phyloP scores from a whole-genome alignment of 164 flowering plant genomes.

The Warburgia ugandensis region DNA sequence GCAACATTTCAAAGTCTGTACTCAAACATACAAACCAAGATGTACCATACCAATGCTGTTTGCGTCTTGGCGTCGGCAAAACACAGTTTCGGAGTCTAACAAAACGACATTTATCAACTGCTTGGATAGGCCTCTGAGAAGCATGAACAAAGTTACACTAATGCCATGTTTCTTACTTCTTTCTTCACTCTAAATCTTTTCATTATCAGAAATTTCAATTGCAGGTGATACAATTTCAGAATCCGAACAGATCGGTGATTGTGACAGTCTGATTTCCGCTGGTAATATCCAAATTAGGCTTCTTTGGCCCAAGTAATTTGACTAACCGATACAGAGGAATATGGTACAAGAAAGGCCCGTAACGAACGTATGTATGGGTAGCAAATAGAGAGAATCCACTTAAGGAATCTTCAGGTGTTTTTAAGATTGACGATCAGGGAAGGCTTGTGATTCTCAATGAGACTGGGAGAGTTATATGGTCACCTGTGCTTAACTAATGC shows the following conservation, averaged over 20 bases:
- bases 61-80: too few species aligned
- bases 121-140: too few species aligned
- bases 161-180: too few species aligned
- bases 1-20: too few species aligned
- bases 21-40: too few species aligned
- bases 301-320: slow-evolving; percentile 1
- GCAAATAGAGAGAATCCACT: slow-evolving; percentile 8
- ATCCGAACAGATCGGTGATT: not conserved
- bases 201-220: too few species aligned
- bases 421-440: not conserved
- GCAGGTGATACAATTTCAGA: not conserved
- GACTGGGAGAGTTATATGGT: not conserved
- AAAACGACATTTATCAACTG: too few species aligned
- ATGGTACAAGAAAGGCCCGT: slow-evolving; percentile 3
- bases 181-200: too few species aligned
- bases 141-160: too few species aligned
- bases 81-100: too few species aligned
- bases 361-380: not conserved
- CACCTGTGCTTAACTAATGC: not conserved
- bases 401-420: not conserved
- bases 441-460: slow-evolving; percentile 2
- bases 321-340: slow-evolving; percentile 3
- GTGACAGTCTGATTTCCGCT: slow-evolving; percentile 2
- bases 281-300: not conserved
- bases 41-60: too few species aligned